Conservation (phyloP, 2,329 filamentous ascomycete species). For the Lasiodiplodia citricola region DNA sequence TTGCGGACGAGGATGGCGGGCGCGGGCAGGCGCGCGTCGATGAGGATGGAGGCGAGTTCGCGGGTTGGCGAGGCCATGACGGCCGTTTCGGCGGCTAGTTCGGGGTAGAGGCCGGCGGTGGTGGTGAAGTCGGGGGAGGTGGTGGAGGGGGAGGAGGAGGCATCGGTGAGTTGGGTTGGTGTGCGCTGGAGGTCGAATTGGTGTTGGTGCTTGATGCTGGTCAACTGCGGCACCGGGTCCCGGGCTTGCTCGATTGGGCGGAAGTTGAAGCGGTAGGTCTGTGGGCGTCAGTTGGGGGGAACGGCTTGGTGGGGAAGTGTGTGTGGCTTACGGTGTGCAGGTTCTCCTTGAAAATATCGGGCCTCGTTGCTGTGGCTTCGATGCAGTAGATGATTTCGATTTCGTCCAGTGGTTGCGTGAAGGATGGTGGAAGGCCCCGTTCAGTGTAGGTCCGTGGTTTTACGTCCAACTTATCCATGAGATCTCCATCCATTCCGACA, state of each 20-base stretch:
- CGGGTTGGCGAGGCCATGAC: neutral
- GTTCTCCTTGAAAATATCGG: constrained; percentile 9
- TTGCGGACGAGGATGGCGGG: constrained; percentile 6
- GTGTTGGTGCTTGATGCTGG: constrained; percentile 18
- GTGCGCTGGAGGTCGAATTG: constrained; percentile 9
- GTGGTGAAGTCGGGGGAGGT: no score
- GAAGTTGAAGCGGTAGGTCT: constrained; percentile 14
- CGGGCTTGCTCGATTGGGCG: constrained; percentile 14
- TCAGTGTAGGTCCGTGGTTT: neutral
- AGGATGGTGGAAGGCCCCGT: constrained; percentile 1
- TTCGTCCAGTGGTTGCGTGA: neutral
- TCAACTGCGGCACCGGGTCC: neutral
- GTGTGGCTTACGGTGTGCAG: constrained; percentile 4
- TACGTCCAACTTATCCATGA: neutral
- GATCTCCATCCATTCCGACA: neutral
- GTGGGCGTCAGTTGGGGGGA: neutral
- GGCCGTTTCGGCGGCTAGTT: neutral
- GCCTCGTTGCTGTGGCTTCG: constrained; percentile 6
- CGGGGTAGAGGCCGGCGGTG: no score
- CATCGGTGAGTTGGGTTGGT: neutral
- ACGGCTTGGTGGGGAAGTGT: neutral
- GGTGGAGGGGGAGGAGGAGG: neutral
- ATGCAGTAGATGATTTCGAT: constrained; percentile 11
- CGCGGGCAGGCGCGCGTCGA: neutral
- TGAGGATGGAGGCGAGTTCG: constrained; percentile 6